phyloP scores from a whole-genome alignment of 352 stramenopile genomes.

The Phytophthora tubulina region DNA sequence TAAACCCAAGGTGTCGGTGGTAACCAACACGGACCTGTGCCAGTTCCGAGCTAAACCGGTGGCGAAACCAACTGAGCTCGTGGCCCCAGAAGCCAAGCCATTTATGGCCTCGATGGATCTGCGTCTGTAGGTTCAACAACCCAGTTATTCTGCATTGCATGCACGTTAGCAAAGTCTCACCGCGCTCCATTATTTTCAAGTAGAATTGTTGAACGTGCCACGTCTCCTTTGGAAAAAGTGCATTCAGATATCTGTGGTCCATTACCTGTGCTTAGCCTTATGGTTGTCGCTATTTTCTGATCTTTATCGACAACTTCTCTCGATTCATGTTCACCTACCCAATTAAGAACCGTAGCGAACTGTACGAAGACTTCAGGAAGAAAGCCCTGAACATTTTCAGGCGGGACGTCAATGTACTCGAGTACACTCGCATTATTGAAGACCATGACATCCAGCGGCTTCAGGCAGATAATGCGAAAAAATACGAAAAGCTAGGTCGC shows the following conservation, averaged over 20 bases:
- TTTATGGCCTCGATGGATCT: background rate
- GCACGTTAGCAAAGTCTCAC: no score
- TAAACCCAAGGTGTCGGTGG: no score
- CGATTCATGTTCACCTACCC: conserved; percentile 31
- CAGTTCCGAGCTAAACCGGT: no score
- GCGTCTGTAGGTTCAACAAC: no score
- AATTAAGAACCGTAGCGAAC: conserved; percentile 9
- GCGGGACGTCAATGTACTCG: background rate
- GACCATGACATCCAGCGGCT: conserved; percentile 4
- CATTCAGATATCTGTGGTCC: conserved; percentile 18
- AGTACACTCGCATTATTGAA: background rate
- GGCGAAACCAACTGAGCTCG: no score
- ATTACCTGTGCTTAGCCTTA: conserved; percentile 13
- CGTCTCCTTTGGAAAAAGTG: conserved; percentile 7
- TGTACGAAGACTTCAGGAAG: conserved; percentile 8
- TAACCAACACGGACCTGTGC: no score
- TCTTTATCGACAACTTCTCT: conserved; percentile 33
- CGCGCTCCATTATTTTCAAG: no score
- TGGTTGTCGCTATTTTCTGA: conserved; percentile 26
- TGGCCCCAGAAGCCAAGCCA: background rate
- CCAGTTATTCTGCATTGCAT: no score
- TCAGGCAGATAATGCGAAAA: conserved; percentile 20
- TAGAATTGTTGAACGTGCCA: background rate
- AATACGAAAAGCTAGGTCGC: conserved; percentile 23
- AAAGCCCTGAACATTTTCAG: conserved; percentile 7